Evolutionary conservation across 495 filamentous ascomycete species (phyloP), one percentile per base, ranked within the genome.

Genomic region (Daldinia childiae): DNA sequence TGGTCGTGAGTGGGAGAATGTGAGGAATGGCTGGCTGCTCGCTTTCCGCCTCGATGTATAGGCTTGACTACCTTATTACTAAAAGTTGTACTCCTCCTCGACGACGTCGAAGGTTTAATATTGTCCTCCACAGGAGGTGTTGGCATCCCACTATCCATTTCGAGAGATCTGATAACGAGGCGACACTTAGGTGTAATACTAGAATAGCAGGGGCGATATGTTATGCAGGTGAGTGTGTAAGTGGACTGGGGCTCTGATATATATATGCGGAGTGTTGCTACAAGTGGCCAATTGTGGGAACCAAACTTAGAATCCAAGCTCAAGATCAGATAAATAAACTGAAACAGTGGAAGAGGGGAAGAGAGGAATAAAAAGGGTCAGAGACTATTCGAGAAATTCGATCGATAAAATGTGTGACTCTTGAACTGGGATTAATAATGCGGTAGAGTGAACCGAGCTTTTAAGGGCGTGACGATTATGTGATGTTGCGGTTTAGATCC

Each of bases 81-180:
- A 30, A 71, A 66, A 32, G 60, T 54, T 52, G 74, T 68, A 64
- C 30, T 71, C 45, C 71, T 74, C 58, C 71, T 67, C 32, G 69
- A 60, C 32, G 64, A 64, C 9, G 66, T 58, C 26, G 71, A 69
- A 12, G 67, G 41, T 65, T 78, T 82, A 71, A 72, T 71, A 62
- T 69, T 75, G n/a, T 83, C 82, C 76, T 84, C 82, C 55, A 77
- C 79, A 26, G 82, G 82, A 68, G 82, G 81, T 62, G 82, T 82
- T 34, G 82, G 81, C 73, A 83, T 76, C 59, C 81, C 73, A 39
- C 69, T 73, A 72, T 82, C 81, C 82, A 84, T 84, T 72, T 78
- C 79, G 64, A 62, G 64, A 54, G 59, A 50, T 57, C 56, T 56
- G 62, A 32, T 60, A 65, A 54, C 21, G 58, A 26, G 41, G 66